These are phyloP conservation scores for Penicillium cinerascens DNA, from an alignment of 495 filamentous ascomycete genomes.

Conservation along the genomic window DNA sequence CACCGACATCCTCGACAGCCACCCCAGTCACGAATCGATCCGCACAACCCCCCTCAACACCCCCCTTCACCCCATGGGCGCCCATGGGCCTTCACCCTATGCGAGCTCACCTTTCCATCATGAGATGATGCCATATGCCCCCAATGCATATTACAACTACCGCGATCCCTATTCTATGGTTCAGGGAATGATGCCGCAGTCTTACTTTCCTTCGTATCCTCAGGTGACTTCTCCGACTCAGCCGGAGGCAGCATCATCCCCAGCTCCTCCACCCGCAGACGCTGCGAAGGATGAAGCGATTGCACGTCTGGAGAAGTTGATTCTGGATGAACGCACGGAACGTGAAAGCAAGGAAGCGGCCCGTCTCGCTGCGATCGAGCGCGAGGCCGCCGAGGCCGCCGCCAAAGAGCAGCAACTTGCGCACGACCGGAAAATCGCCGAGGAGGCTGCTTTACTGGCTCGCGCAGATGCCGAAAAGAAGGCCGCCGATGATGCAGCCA, in stretches of 20 bases:
- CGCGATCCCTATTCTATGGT: slow-evolving; percentile 40
- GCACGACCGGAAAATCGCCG: slow-evolving; percentile 40
- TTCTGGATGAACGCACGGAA: slow-evolving; percentile 47
- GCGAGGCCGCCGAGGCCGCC: slow-evolving; percentile 50
- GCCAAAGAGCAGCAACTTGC: slow-evolving; percentile 48
- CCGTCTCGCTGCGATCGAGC: slow-evolving; percentile 32
- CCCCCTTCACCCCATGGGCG: slow-evolving; percentile 27
- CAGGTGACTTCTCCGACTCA: slow-evolving; percentile 35
- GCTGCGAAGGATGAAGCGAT: slow-evolving; percentile 49
- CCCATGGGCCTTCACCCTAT: slow-evolving; percentile 34
- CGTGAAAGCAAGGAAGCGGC: slow-evolving; percentile 45
- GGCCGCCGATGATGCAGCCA: slow-evolving; percentile 22
- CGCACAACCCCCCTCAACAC: slow-evolving; percentile 30
- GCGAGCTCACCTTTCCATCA: slow-evolving; percentile 36
- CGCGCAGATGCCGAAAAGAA: slow-evolving; percentile 35
- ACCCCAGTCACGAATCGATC: slow-evolving; percentile 28
- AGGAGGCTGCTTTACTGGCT: slow-evolving; percentile 39
- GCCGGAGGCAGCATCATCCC: slow-evolving; percentile 15
- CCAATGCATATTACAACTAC: slow-evolving; percentile 45
- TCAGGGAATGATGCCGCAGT: slow-evolving; percentile 36
- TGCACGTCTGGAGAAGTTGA: slow-evolving; percentile 49
- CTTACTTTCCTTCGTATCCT: slow-evolving; percentile 35
- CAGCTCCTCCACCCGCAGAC: slow-evolving; percentile 20
- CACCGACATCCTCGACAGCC: slow-evolving; percentile 25
- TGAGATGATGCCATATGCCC: slow-evolving; percentile 50